Evolutionary conservation across 2,329 filamentous ascomycete genomes (phyloP), one percentile per base, ranked within the genome.

Genomic region (Claviceps cyperi): DNA sequence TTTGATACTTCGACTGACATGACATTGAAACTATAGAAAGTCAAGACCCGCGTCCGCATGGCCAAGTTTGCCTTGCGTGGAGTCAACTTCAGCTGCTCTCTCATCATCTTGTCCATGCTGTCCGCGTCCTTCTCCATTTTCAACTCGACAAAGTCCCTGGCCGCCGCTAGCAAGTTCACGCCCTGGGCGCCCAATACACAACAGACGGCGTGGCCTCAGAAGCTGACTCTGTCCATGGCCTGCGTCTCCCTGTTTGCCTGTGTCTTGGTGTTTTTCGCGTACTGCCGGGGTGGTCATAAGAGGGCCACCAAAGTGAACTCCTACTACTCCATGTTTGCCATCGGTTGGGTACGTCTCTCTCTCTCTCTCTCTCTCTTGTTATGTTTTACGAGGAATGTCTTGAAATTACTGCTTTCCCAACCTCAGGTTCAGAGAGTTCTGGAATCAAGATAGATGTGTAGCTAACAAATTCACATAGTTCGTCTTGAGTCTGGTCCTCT

Each of bases 61-160:
- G 92, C 91, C 58, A 98, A 98, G 73, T 83, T 97, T 59, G 80
- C 94, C 54, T 81, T 98, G n/a, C 84, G 92, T 56, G 84, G 88
- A 51, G 86, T 97, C 69, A 96, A 91, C 75, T 97, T 98, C 68
- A 89, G 87, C 67, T 98, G 92, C 74, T 91, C 86, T 66, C 76
- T 97, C 53, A 96, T 98, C 64, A 87, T 98, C 56, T 77, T 98
- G 51, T 76, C 89, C 54, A 91, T 98, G 79, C 73, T 98, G 49
- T 82, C 85, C 14, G 79, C 87, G n/a, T 88, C 87, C 3, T 86
- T 98, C 62, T 72, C 81, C 57, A 90, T 98, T 66, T 98, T 98
- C 79, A 88, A 92, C 66, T 78, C 89, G 47, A 96, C 92, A 52
- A 86, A 79, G 63, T 49, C 69, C 15, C 73, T 98, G 2, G 80